Percentiles rank a stretch among this genome's conserved stretches.
Conservation (phyloP, 257 asterid species). For the Nicotiana undulata region DNA sequence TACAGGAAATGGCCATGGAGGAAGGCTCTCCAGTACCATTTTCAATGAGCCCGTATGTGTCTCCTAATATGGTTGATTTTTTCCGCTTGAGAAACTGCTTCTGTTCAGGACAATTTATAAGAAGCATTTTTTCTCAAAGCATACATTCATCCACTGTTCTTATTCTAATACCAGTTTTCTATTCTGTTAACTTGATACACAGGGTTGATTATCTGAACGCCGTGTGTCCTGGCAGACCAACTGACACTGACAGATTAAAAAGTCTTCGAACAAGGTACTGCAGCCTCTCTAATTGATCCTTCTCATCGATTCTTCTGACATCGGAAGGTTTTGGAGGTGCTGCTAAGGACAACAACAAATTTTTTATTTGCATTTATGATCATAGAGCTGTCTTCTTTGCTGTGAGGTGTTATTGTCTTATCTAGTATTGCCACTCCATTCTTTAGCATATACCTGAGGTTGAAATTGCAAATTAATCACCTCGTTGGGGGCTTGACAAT, state of each 20-base stretch:
- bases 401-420: background rate
- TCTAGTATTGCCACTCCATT: background rate
- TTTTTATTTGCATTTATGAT: background rate
- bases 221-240: conserved; percentile 54
- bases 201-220: conserved; percentile 68
- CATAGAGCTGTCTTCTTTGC: background rate
- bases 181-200: conserved; percentile 15
- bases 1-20: conserved; percentile 38
- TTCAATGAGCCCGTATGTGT: conserved; percentile 67
- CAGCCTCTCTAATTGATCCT: background rate
- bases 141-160: background rate
- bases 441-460: background rate
- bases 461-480: background rate
- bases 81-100: background rate
- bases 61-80: background rate
- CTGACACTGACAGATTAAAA: conserved; percentile 24
- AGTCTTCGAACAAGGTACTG: conserved; percentile 55
- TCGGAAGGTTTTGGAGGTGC: background rate
- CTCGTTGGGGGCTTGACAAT: background rate
- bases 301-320: background rate
- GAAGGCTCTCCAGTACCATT: conserved; percentile 43
- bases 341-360: background rate
- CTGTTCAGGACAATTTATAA: background rate
- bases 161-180: background rate
- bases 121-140: background rate